Evolutionary conservation across 768 basidiomycete genomes (phyloP).

Genomic region (Leucosporidium yakuticum): DNA sequence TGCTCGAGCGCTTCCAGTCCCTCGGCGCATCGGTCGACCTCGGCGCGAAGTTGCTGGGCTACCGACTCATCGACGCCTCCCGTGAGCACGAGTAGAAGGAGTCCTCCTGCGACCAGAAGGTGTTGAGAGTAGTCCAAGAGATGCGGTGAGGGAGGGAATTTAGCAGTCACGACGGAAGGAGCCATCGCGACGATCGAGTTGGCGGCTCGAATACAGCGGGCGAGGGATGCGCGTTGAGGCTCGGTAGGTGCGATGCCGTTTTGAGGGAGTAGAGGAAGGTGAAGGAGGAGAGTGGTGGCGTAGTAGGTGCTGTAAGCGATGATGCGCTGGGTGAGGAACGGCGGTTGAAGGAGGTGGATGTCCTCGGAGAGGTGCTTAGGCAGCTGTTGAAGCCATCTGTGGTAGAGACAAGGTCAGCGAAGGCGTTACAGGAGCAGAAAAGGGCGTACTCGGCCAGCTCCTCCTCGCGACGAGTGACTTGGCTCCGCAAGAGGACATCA

Average conservation of each 20-base stretch:
- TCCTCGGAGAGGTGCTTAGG: background rate
- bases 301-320: background rate
- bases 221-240: constrained; percentile 8
- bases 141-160: constrained; percentile 7
- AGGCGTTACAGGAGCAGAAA: background rate
- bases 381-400: constrained; percentile 6
- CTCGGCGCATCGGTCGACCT: constrained; percentile 3
- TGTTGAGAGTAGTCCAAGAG: constrained; percentile 13
- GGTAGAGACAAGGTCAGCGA: background rate
- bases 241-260: constrained; percentile 6
- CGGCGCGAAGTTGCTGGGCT: background rate
- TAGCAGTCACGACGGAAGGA: background rate
- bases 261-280: constrained; percentile 15
- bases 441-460: background rate
- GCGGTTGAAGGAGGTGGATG: background rate
- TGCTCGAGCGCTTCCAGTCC: constrained; percentile 6
- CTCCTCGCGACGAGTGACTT: background rate
- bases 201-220: constrained; percentile 15
- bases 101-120: constrained; percentile 11
- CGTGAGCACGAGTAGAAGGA: constrained; percentile 15
- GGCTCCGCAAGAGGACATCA: background rate
- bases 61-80: constrained; percentile 5
- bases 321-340: constrained; percentile 1
- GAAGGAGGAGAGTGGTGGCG: constrained; percentile 7
- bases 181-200: constrained; percentile 12